Evolutionary conservation across 2,329 filamentous ascomycete genomes (phyloP).

Genomic region (Talaromyces islandicus): DNA sequence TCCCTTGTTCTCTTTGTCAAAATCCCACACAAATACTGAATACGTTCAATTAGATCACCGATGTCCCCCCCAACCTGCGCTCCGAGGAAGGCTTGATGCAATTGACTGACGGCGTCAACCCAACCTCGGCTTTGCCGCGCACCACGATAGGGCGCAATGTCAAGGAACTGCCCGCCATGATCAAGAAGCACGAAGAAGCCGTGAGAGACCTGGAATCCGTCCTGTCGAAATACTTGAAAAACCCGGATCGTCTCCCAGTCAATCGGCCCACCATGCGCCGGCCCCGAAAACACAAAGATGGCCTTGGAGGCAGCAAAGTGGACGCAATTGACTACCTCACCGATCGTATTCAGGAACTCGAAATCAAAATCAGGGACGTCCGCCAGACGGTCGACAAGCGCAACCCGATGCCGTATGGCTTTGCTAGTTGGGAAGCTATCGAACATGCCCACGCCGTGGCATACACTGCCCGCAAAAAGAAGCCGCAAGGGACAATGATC

Average conservation of each 20-base stretch:
- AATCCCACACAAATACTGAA: background rate
- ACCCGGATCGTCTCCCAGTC: slow-evolving; percentile 72
- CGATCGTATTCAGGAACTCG: slow-evolving; percentile 73
- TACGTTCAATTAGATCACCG: slow-evolving; percentile 56
- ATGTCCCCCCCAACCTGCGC: slow-evolving; percentile 70
- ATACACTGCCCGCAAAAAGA: slow-evolving; percentile 72
- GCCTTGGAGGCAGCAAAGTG: slow-evolving; percentile 64
- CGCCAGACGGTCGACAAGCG: slow-evolving; percentile 77
- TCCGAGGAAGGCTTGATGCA: slow-evolving; percentile 83
- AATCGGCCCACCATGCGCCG: slow-evolving; percentile 73
- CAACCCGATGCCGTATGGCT: slow-evolving; percentile 85
- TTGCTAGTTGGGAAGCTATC: slow-evolving; percentile 88
- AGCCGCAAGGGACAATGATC: slow-evolving; percentile 71
- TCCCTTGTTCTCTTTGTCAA: no score
- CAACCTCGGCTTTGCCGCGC: slow-evolving; percentile 70
- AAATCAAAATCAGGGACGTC: slow-evolving; percentile 77
- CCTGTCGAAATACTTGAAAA: slow-evolving; percentile 83
- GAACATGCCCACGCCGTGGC: slow-evolving; percentile 83
- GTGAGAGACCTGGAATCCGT: slow-evolving; percentile 79
- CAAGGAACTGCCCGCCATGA: slow-evolving; percentile 78
- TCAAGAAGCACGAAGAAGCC: slow-evolving; percentile 72
- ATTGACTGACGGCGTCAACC: slow-evolving; percentile 73
- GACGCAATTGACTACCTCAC: slow-evolving; percentile 94
- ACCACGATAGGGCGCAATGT: slow-evolving; percentile 87
- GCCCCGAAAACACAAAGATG: slow-evolving; percentile 70